These are phyloP conservation scores for Dryas octopetala DNA, from an alignment of 306 rosid genomes.

Conservation along the genomic window DNA sequence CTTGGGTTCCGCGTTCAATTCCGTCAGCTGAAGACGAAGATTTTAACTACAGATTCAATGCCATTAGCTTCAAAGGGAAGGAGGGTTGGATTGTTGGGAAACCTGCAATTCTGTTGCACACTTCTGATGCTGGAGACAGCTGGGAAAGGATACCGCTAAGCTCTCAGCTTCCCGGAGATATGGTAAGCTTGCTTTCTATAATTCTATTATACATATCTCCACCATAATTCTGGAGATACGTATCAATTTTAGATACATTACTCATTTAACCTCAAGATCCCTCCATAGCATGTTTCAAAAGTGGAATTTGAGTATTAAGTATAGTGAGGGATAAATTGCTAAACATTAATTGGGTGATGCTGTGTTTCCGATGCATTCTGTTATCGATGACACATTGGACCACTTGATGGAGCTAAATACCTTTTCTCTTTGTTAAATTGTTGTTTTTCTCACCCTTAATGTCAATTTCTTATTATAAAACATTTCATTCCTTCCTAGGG, in stretches of 20 bases:
- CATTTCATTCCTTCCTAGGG: background rate
- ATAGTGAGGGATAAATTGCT: background rate
- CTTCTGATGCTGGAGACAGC: constrained; percentile 82
- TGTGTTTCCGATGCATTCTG: background rate
- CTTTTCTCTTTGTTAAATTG: no score
- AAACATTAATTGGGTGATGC: background rate
- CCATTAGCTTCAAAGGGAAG: constrained; percentile 88
- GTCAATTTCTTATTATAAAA: background rate
- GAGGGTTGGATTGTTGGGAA: constrained; percentile 98
- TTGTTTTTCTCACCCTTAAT: no score
- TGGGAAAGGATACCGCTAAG: constrained; percentile 96
- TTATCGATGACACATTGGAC: background rate
- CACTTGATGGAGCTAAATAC: no score
- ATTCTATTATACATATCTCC: background rate
- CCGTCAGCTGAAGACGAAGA: constrained; percentile 97
- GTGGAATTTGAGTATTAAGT: background rate
- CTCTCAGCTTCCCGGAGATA: constrained; percentile 87
- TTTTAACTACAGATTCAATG: constrained; percentile 86
- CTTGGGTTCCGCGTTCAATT: constrained; percentile 86
- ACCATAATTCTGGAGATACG: background rate
- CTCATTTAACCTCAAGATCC: background rate
- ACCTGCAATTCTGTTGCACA: constrained; percentile 82
- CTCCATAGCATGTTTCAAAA: background rate
- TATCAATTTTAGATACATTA: background rate
- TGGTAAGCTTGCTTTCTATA: constrained; percentile 42